Percentiles rank a stretch among this genome's conserved stretches.
Evolutionary conservation across 192 early-diverging fungal genomes (phyloP).

Genomic region (Gonapodya sp.): DNA sequence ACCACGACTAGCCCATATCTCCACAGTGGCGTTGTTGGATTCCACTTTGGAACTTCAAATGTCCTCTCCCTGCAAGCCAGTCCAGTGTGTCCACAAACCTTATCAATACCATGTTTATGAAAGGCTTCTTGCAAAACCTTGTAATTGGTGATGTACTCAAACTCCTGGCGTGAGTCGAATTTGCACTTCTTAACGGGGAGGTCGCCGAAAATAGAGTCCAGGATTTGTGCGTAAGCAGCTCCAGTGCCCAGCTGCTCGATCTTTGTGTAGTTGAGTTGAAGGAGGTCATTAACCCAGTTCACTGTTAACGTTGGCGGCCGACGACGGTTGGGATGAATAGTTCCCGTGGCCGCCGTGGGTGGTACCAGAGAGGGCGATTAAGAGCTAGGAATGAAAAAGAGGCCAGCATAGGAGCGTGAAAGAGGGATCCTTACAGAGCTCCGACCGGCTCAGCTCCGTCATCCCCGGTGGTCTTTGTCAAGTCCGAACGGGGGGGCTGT

Average conservation of each 20-base stretch:
- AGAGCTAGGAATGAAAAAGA: too few species aligned
- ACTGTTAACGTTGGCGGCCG: too few species aligned
- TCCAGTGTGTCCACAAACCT: not conserved
- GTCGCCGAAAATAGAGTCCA: conserved; percentile 47
- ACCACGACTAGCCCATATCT: too few species aligned
- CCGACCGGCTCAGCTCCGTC: conserved; percentile 3
- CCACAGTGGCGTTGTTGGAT: too few species aligned
- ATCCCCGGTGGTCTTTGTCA: not conserved
- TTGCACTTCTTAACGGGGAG: conserved; percentile 84
- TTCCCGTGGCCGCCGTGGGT: not conserved
- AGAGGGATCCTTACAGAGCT: not conserved
- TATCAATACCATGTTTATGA: conserved; percentile 69
- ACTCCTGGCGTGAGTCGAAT: conserved; percentile 88
- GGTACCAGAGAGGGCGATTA: too few species aligned
- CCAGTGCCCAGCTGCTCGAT: conserved; percentile 92
- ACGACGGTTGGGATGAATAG: not conserved
- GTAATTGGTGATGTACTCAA: conserved; percentile 91
- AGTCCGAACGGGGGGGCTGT: too few species aligned
- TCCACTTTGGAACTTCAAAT: too few species aligned
- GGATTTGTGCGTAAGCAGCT: conserved; percentile 70
- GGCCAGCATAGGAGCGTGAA: not conserved
- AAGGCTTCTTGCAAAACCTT: conserved; percentile 86
- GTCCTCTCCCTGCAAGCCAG: too few species aligned
- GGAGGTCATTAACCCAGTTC: conserved; percentile 85
- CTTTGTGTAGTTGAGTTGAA: conserved; percentile 83